Percentiles rank a stretch among this genome's conserved stretches.
Conservation (phyloP, 1,284 basidiomycete genomes). For the Gomphus sp. region DNA sequence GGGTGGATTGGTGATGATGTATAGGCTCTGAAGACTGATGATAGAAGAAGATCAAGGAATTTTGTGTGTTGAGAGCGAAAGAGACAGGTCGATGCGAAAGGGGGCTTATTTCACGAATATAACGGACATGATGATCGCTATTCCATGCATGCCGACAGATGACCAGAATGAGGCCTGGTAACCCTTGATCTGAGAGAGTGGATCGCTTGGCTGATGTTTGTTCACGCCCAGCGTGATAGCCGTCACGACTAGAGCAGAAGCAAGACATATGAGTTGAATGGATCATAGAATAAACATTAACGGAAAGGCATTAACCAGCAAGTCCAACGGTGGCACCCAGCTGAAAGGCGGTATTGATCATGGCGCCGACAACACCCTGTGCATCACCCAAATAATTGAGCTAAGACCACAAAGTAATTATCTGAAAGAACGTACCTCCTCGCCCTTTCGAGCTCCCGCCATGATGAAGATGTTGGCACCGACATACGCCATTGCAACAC, state of each 20-base stretch:
- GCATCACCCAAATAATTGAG: neutral
- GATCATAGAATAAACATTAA: neutral
- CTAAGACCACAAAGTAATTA: neutral
- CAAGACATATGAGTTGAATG: neutral
- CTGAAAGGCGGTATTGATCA: constrained; percentile 14
- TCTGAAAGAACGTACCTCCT: constrained; percentile 7
- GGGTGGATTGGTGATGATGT: neutral
- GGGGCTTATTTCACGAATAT: constrained; percentile 7
- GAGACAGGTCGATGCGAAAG: neutral
- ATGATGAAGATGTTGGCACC: constrained; percentile 10
- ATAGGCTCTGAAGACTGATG: neutral
- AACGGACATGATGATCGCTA: constrained; percentile 8
- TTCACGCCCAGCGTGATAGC: constrained; percentile 10
- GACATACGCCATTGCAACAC: constrained; percentile 10
- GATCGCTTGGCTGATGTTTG: constrained; percentile 4
- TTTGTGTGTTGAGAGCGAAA: neutral
- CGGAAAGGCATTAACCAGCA: constrained; percentile 8
- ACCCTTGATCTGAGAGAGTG: constrained; percentile 6
- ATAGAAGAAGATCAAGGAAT: neutral
- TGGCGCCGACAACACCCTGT: constrained; percentile 12
- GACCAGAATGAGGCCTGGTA: constrained; percentile 12
- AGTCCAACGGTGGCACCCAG: constrained; percentile 13
- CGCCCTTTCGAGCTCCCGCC: constrained; percentile 11
- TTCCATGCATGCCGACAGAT: constrained; percentile 6
- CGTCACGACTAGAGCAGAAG: constrained; percentile 5